Conservation (phyloP, 139 green algal species). For the Micractinium conductrix region DNA sequence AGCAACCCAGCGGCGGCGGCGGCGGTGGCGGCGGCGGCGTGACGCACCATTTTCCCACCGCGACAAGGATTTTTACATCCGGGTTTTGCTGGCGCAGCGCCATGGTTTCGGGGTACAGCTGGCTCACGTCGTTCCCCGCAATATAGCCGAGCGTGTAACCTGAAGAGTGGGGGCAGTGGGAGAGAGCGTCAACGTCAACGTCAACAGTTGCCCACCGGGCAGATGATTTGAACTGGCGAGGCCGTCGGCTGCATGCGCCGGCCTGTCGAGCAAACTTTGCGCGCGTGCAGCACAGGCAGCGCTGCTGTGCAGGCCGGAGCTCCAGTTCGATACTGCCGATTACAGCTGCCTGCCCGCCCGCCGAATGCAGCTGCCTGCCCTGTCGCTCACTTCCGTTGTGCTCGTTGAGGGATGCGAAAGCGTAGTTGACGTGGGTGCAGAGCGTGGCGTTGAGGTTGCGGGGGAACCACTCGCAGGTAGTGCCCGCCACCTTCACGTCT, state of each 20-base stretch:
- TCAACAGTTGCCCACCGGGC: too few species aligned
- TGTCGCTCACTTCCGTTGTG: too few species aligned
- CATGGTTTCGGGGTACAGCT: conserved; percentile 26
- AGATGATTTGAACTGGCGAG: too few species aligned
- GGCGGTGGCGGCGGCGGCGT: too few species aligned
- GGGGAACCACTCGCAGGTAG: conserved; percentile 1
- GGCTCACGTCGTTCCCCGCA: conserved; percentile 25
- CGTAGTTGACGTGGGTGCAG: conserved; percentile 35
- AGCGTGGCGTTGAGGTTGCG: conserved; percentile 29
- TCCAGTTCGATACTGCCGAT: too few species aligned
- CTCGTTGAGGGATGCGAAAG: conserved; percentile 37
- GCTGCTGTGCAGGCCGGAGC: too few species aligned
- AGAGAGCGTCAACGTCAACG: too few species aligned
- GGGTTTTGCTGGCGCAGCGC: conserved; percentile 33
- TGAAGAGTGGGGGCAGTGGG: not conserved
- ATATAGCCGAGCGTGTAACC: too few species aligned
- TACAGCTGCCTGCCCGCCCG: too few species aligned
- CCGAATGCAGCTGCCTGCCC: too few species aligned
- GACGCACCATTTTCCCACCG: conserved; percentile 31
- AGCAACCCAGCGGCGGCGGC: too few species aligned
- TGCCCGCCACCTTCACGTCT: not conserved
- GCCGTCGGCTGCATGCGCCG: not conserved
- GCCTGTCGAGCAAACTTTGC: too few species aligned
- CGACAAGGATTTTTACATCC: conserved; percentile 22
- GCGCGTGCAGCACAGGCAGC: not conserved